These are phyloP conservation scores for Xylaria sp. DNA, from an alignment of 2,329 filamentous ascomycete genomes.

Conservation along the genomic window DNA sequence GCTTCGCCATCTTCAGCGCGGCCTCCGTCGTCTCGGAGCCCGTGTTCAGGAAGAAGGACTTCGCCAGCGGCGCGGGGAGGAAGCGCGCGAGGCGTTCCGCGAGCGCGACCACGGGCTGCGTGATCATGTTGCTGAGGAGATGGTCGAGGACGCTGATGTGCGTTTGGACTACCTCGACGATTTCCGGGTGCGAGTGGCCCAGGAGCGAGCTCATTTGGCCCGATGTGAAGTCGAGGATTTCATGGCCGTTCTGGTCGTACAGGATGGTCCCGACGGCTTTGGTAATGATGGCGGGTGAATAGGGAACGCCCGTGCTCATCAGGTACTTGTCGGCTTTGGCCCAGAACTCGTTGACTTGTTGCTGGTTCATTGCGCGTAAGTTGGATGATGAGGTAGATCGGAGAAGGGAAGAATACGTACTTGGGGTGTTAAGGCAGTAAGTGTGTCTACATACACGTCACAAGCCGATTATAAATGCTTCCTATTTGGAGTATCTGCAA, in stretches of 20 bases:
- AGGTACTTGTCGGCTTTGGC: constrained; percentile 46
- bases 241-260: constrained; percentile 57
- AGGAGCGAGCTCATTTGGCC: constrained; percentile 70
- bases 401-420: neutral
- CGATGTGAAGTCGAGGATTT: constrained; percentile 69
- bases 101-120: constrained; percentile 66
- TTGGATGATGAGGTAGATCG: neutral
- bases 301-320: constrained; percentile 26
- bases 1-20: constrained; percentile 73
- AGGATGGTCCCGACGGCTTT: constrained; percentile 58
- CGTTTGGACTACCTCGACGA: constrained; percentile 63
- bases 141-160: constrained; percentile 66
- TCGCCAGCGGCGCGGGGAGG: constrained; percentile 62
- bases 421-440: neutral
- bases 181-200: constrained; percentile 68
- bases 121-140: constrained; percentile 69
- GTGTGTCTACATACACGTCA: neutral
- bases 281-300: constrained; percentile 52
- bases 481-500: neutral
- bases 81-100: constrained; percentile 61
- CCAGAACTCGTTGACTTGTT: constrained; percentile 34
- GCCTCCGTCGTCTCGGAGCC: constrained; percentile 69
- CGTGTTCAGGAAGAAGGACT: constrained; percentile 68
- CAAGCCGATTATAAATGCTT: neutral
- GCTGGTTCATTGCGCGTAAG: constrained; percentile 12